Percentiles rank a stretch among this genome's conserved stretches.
Conservation (phyloP, 139 green algal species). For the Haematococcus lacustris region DNA sequence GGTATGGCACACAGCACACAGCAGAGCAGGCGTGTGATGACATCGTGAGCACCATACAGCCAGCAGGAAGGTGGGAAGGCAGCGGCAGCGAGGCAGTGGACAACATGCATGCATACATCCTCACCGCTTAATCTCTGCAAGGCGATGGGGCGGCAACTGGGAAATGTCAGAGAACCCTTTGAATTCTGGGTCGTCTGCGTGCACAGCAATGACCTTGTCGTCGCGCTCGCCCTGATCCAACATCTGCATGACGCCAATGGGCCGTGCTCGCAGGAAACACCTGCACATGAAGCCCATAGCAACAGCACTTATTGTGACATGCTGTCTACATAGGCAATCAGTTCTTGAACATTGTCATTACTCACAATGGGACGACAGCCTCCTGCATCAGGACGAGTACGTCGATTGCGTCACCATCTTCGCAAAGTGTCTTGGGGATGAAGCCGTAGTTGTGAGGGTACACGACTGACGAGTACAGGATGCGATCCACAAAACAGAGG, state of each 20-base stretch:
- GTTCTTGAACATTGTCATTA: too few relatives aligned
- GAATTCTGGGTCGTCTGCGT: constrained; percentile 91
- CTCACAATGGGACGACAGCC: constrained; percentile 76
- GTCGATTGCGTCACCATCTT: constrained; percentile 91
- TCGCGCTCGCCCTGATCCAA: constrained; percentile 86
- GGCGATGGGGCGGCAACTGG: constrained; percentile 79
- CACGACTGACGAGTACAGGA: constrained; percentile 90
- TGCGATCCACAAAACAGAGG: constrained; percentile 78
- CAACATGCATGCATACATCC: background rate
- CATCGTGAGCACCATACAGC: background rate
- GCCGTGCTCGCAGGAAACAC: constrained; percentile 74
- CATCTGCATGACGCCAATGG: constrained; percentile 95
- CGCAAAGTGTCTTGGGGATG: constrained; percentile 91
- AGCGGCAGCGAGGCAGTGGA: background rate
- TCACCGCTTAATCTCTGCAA: constrained; percentile 74
- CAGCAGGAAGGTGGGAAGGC: background rate
- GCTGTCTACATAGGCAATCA: too few relatives aligned
- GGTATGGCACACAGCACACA: background rate
- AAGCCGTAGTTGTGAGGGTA: constrained; percentile 96
- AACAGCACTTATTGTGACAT: too few relatives aligned
- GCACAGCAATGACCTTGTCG: constrained; percentile 76
- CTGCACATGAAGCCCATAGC: too few relatives aligned
- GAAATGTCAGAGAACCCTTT: constrained; percentile 78
- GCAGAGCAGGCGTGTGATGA: background rate
- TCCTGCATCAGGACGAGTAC: constrained; percentile 84